Conservation (phyloP, 495 filamentous ascomycete species). For the Penicillium paxilli region DNA sequence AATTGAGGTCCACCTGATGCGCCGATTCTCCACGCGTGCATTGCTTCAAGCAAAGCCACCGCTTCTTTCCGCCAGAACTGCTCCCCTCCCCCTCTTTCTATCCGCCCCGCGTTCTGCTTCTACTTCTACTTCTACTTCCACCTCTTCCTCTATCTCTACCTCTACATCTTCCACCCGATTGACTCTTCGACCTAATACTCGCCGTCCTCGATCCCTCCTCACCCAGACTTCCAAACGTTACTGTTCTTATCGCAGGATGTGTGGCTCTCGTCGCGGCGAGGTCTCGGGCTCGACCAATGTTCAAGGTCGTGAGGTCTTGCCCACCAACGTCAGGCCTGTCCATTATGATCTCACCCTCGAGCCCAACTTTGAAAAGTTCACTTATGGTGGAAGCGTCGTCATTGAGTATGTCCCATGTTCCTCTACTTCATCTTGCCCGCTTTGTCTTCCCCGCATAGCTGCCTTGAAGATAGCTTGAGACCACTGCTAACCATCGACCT, state of each 20-base stretch:
- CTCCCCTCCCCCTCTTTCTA: slow-evolving; percentile 31
- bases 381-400: slow-evolving; percentile 61
- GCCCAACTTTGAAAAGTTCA: slow-evolving; percentile 64
- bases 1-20: slow-evolving; percentile 30
- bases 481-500: slow-evolving; percentile 5
- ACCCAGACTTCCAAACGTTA: slow-evolving; percentile 43
- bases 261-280: slow-evolving; percentile 42
- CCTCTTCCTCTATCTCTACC: slow-evolving; percentile 21
- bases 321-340: slow-evolving; percentile 65
- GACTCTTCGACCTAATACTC: no score
- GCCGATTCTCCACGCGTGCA: slow-evolving; percentile 40
- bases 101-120: slow-evolving; percentile 26
- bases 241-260: slow-evolving; percentile 55
- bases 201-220: slow-evolving; percentile 28
- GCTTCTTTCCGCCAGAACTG: slow-evolving; percentile 36
- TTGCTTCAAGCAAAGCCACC: slow-evolving; percentile 44
- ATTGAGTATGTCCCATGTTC: slow-evolving; percentile 56
- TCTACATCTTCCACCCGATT: slow-evolving; percentile 17
- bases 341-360: slow-evolving; percentile 70
- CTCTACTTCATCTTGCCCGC: neutral
- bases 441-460: neutral
- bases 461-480: no score
- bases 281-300: slow-evolving; percentile 51
- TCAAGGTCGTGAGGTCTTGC: slow-evolving; percentile 62
- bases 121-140: slow-evolving; percentile 15